phyloP scores from a whole-genome alignment of 179 eudicot species.

The Pouteria campechiana region DNA sequence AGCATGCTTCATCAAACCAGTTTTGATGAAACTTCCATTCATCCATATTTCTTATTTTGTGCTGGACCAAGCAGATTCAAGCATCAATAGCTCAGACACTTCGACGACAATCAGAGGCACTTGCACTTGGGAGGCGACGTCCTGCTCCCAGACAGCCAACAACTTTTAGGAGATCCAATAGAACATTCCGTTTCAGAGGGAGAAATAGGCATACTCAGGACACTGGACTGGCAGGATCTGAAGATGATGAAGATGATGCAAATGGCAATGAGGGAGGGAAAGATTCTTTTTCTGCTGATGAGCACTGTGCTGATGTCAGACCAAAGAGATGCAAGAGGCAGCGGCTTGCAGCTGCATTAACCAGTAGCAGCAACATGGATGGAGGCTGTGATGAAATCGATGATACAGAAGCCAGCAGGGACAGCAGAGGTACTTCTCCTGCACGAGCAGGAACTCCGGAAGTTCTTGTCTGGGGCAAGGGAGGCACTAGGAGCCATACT shows the following conservation, averaged over 20 bases:
- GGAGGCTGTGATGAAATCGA: conserved; percentile 39
- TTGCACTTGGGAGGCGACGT: conserved; percentile 65
- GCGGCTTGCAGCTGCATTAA: conserved; percentile 29
- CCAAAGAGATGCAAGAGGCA: conserved; percentile 41
- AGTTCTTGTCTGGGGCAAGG: conserved; percentile 52
- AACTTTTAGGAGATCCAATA: too few relatives aligned
- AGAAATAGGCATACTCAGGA: too few relatives aligned
- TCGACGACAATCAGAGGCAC: conserved; percentile 69
- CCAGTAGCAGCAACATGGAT: conserved; percentile 39
- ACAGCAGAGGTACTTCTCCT: conserved; percentile 20
- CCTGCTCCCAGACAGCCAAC: too few relatives aligned
- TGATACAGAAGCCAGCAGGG: conserved; percentile 39
- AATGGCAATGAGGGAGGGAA: conserved; percentile 39
- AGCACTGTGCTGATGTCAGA: conserved; percentile 39
- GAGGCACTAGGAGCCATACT: conserved; percentile 57
- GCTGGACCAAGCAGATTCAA: conserved; percentile 46
- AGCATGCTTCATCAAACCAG: background rate
- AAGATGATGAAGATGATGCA: conserved; percentile 52
- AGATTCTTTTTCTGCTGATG: conserved; percentile 65
- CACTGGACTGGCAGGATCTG: too few relatives aligned
- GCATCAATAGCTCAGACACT: conserved; percentile 65
- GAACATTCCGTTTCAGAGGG: too few relatives aligned
- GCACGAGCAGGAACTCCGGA: conserved; percentile 39
- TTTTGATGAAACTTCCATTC: background rate
- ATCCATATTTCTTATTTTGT: background rate